Base-by-base conservation (phyloP, 805 yeast species). In the Kockiozyma suomiensis region DNA sequence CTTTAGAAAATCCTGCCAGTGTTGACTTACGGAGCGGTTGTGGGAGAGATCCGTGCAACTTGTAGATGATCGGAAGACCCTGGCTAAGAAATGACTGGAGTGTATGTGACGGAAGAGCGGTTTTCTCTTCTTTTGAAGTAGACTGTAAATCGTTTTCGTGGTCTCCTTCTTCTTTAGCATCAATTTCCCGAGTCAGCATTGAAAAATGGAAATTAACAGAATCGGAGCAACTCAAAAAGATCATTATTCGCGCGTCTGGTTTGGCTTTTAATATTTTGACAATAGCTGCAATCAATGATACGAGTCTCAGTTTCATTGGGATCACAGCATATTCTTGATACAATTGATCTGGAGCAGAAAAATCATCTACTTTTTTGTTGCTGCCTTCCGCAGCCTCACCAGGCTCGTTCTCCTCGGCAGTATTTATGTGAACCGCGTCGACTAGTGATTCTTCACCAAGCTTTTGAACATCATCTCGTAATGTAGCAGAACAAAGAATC, bases 121-220 rank as follows among this genome's bases (percentile, higher is more conserved):
- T 58, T 23, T 50, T 52, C 46, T 53, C 68, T 7, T 19, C 43
- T 8, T 37, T 38, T 30, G 51, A 41, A 33, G 46, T 15, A 42
- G 47, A 30, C 6, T 68, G 48, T 13, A 33, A 75, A 51, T 70
- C 71, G 13, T 68, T 69, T n/a, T 70, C 70, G 2, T 61, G 77
- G 64, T 40, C 78, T 5, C 68, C 68, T n/a, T 40, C 60, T 26
- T 49, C 48, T 3, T 15, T 32, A 2, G 45, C n/a, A 6, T 40
- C 58, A 1, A 54, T 51, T 2, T 90, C 89, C 58, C 86, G 79
- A 1, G 88, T 81, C 66, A 96, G 84, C 0, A 85, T 87, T 48
- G 83, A 81, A 73, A 85, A 90, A 74, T 94, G 97, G 77, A 88
- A 94, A 67, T 94, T 92, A 23, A 96, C 98, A n/a, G 97, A 88